Evolutionary conservation across 1,284 basidiomycete genomes (phyloP), one percentile per base, ranked within the genome.

Genomic region (Cystobasidiaceae sp.): DNA sequence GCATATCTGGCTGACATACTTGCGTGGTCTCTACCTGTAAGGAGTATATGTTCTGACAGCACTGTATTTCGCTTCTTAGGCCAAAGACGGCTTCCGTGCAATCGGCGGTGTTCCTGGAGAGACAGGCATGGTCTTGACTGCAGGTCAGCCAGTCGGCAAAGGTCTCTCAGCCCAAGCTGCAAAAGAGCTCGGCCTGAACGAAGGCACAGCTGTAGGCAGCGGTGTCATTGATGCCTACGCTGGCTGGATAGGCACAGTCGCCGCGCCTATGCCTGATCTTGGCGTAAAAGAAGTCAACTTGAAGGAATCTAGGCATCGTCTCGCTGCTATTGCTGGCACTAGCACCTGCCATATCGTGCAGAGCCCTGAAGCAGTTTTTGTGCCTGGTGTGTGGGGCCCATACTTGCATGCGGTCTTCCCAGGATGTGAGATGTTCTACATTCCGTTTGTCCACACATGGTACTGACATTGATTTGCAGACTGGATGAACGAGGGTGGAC

Each of bases 401-500:
- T 98, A 97, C 79, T 89, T 87, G 78, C 78, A 92, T 73, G 85
- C 88, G 17, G 83, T 94, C 27, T 96, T 97, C 79, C 87, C 87
- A 28, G 91, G 86, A 13, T 92, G 88, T 74, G 41, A 52, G 73
- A 69, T 8, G 13, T 28, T 1, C 21, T 11, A 13, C 45, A 9
- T 11, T 48, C 45, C 45, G 8, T 56, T 9, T 32, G 4, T 11
- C 7, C 19, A 43, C 21, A 45, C 45, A 23, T 32, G n/a, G 39
- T 19, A 25, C n/a, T 43, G 9, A 17, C 25, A 2, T n/a, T n/a
- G n/a, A n/a, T n/a, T n/a, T n/a, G n/a, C 72, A 68, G 71, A 75
- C 34, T 79, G 94, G 96, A 97, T 97, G 92, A 98, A 96, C 74
- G 94, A 98, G 79, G 94, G 94, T 43, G 94, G 94, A 0, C 94